Evolutionary conservation across 305 asterid species (phyloP).

Genomic region (Fraxinus angustifolia): DNA sequence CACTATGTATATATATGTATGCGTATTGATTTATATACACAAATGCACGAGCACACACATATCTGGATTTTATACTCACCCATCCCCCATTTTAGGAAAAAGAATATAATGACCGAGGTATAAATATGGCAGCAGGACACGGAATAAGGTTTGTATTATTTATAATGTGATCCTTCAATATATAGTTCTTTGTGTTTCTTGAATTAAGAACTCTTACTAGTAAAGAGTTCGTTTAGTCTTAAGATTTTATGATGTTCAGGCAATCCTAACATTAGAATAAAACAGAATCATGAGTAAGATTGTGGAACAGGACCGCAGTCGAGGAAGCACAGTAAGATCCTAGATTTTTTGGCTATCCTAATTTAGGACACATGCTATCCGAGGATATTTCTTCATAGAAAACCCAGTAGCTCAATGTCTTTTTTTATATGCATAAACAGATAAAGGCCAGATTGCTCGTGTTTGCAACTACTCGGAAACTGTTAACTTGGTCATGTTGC

Average conservation of each 20-base stretch:
- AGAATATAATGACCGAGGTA: background rate
- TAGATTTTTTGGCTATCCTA: background rate
- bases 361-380: background rate
- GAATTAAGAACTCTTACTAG: background rate
- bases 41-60: background rate
- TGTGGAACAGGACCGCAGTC: background rate
- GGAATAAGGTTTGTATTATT: background rate
- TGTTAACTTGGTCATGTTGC: background rate
- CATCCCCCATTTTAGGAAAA: background rate
- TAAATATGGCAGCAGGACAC: background rate
- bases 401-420: background rate
- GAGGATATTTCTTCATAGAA: background rate
- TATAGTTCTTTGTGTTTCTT: background rate
- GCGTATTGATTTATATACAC: background rate
- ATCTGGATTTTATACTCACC: background rate
- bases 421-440: background rate
- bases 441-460: background rate
- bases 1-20: background rate
- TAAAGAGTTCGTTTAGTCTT: background rate
- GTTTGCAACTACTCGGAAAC: background rate
- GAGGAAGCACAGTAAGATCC: background rate
- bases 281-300: background rate
- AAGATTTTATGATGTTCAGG: background rate
- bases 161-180: background rate
- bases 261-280: background rate